phyloP scores from a whole-genome alignment of 371 early-diverging fungal genomes.

The Mucor mucedo region DNA sequence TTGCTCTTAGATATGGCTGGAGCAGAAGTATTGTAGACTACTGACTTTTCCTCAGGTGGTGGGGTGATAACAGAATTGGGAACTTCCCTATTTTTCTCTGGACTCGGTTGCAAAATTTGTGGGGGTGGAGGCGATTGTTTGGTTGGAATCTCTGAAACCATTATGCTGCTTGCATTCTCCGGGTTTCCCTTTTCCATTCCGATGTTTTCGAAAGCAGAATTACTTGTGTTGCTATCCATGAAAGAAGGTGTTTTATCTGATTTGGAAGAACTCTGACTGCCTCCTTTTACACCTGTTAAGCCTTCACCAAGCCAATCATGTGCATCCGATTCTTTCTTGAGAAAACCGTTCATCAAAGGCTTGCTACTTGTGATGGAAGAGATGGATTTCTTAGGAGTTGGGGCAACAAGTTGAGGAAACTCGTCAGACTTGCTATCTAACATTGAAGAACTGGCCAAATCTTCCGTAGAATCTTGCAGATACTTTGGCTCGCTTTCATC shows the following conservation, averaged over 20 bases:
- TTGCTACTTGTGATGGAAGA: background rate
- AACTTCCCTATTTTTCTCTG: background rate
- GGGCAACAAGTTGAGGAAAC: background rate
- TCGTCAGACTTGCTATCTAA: background rate
- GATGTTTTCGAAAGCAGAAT: background rate
- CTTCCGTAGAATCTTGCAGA: constrained; percentile 1
- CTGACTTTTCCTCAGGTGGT: constrained; percentile 21
- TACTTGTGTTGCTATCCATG: background rate
- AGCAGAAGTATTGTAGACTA: background rate
- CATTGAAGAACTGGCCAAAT: background rate
- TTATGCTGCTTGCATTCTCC: constrained; percentile 9
- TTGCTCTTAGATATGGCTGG: background rate
- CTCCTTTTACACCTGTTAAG: constrained; percentile 15
- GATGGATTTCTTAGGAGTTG: background rate
- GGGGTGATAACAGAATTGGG: constrained; percentile 18
- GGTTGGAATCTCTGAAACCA: constrained; percentile 2
- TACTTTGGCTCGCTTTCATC: background rate
- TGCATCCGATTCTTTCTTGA: constrained; percentile 4
- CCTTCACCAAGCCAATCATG: constrained; percentile 7
- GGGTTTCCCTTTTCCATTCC: background rate
- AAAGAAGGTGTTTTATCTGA: background rate
- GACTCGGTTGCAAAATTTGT: constrained; percentile 1
- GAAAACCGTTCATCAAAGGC: constrained; percentile 12
- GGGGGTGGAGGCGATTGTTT: background rate
- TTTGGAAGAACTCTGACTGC: background rate